phyloP scores from a whole-genome alignment of 2,329 filamentous ascomycete genomes.

The Clonostachys byssicola region DNA sequence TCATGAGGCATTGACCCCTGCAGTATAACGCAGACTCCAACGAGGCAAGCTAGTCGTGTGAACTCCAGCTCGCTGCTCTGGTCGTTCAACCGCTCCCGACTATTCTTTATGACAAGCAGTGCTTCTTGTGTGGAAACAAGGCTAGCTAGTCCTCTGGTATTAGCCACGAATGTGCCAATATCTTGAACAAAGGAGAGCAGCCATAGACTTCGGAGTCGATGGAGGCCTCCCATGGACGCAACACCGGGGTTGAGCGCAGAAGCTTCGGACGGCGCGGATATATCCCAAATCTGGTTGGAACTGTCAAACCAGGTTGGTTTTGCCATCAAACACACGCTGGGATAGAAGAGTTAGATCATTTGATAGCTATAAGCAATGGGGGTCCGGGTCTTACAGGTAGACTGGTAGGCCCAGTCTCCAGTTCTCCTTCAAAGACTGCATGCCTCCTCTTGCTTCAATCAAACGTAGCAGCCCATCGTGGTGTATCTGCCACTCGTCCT shows the following conservation, averaged over 20 bases:
- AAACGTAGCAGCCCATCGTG: slow-evolving; percentile 1
- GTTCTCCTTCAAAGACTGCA: slow-evolving; percentile 1
- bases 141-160: neutral
- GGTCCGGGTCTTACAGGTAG: neutral
- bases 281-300: slow-evolving; percentile 1
- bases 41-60: slow-evolving; percentile 1
- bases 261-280: neutral
- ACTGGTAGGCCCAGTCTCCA: slow-evolving; percentile 1
- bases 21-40: slow-evolving; percentile 1
- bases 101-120: neutral
- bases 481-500: slow-evolving; percentile 2
- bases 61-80: neutral
- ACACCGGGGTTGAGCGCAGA: neutral
- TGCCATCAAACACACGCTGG: slow-evolving; percentile 1
- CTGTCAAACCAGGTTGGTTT: slow-evolving; percentile 2
- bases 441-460: slow-evolving; percentile 1
- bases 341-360: neutral
- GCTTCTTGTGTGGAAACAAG: neutral
- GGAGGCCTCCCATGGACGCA: neutral
- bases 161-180: slow-evolving; percentile 1
- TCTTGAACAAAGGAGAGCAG: slow-evolving; percentile 3
- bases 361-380: neutral
- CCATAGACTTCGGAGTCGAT: slow-evolving; percentile 1
- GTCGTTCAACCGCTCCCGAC: neutral
- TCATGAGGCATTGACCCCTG: neutral